Evolutionary conservation across 148 eudicot species (phyloP), one percentile per base, ranked within the genome.

Genomic region (Euryodendron excelsum): DNA sequence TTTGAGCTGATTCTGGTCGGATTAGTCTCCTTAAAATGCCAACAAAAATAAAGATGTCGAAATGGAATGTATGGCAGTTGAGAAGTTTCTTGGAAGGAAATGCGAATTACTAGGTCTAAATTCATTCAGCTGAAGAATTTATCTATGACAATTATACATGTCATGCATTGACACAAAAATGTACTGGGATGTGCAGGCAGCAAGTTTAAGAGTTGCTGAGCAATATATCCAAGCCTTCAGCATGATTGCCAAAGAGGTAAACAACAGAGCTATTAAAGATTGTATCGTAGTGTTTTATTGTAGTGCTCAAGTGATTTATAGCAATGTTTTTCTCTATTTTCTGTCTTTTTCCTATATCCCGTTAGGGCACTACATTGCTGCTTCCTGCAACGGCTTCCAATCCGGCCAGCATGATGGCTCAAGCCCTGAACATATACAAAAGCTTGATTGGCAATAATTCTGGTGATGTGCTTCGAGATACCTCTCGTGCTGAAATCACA

Each of bases 141-240:
- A 52, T 34, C 6, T 71, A 15, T 15, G 13, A 44, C 28, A 9
- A 7, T 36, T 25, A 48, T 63, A 60, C 52, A 20, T 63, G 23
- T 67, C 15, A n/a, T 59, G 27, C 9, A 18, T 34, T 65, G 44
- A 65, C 5, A 17, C 14, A 10, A 34, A 65, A 17, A 31, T 37
- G 6, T 8, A 65, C 58, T 28, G 17, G 21, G 52, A 77, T 83
- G 77, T 80, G 79, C 88, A 95, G 99, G 97, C 99, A 28, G 99
- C 97, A 59, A 87, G 92, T 69, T 83, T 93, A 41, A 89, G 90
- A 74, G 67, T 95, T 82, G 98, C 99, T 3, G 93, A 90, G 76
- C 93, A 91, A 60, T 95, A 93, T 83, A 83, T 95, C 30, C 85
- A 86, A n/a, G 99, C 98, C 53, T 95, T 89, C 37, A 79, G 89